Evolutionary conservation across 495 filamentous ascomycete species (phyloP), one percentile per base, ranked within the genome.

Genomic region (Neurospora hispaniola): DNA sequence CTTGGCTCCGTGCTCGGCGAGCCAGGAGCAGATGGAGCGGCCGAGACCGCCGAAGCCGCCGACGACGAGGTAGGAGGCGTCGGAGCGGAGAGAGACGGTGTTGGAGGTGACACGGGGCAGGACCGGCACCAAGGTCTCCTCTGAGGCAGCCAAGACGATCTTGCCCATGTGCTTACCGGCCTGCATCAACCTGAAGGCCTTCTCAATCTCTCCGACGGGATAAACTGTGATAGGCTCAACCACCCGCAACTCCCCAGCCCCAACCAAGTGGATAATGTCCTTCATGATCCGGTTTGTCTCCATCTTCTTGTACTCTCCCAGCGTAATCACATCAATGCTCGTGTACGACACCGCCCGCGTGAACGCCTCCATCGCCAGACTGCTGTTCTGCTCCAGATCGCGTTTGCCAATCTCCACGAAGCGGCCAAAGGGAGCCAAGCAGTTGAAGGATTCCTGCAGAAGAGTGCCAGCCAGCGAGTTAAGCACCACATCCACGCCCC

Each of bases 1-100:
- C 27, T 80, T 80, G 10, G 89, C 91, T 6, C 89, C 89, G 38
- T 85, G 84, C 18, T 83, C 77, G 7, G 84, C 85, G 79, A 92
- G 82, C 88, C 88, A 90, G 3, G 78, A 82, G 7, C 88, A 82
- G 48, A 92, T 81, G 14, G 86, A 84, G 41, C 86, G 80, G 5
- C 90, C 90, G 16, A 93, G 83, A 14, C 90, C 90, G 5, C 90
- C 88, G 4, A 90, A 85, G 10, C 89, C 88, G 18, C 90, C 89
- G 42, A 88, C 84, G 4, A 92, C 80, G 14, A 92, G 76, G 73
- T 91, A 91, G 2, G 85, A 83, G 10, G 83, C 86, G 73, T 88
- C 79, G 2, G 79, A 62, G 18, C 77, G 76, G 4, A 86, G 77
- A 3, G 46, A 54, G 1, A 54, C 10, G n/a, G 46, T 54, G 5